phyloP scores from a whole-genome alignment of 148 eudicot species.

The Diospyros kaki region DNA sequence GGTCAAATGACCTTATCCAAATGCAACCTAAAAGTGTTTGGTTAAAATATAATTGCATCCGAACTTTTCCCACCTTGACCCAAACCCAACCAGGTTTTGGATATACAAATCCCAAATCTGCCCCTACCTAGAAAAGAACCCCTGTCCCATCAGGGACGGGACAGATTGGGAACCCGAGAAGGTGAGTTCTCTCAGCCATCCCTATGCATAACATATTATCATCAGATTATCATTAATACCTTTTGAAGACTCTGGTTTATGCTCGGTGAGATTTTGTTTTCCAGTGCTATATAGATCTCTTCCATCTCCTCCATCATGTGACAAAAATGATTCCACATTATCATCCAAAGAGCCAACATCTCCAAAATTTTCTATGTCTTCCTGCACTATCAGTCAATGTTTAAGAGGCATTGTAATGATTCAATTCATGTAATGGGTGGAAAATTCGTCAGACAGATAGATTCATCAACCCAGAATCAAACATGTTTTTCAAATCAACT shows the following conservation, averaged over 20 bases:
- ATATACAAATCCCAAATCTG: no score
- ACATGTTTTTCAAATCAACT: background rate
- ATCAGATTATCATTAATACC: constrained; percentile 27
- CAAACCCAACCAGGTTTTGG: no score
- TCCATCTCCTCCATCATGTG: constrained; percentile 74
- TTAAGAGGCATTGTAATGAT: constrained; percentile 2
- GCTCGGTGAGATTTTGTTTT: constrained; percentile 76
- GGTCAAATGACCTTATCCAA: no score
- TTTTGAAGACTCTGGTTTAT: constrained; percentile 76
- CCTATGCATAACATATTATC: constrained; percentile 5
- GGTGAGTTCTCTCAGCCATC: no score
- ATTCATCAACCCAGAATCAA: background rate
- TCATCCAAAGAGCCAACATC: constrained; percentile 84
- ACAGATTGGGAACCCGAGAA: no score
- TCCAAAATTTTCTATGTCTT: constrained; percentile 75
- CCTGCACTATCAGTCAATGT: constrained; percentile 37
- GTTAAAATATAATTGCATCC: no score
- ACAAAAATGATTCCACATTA: constrained; percentile 70
- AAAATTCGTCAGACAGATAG: background rate
- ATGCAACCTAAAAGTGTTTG: no score
- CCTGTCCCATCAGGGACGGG: no score
- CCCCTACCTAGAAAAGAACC: no score
- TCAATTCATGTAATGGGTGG: background rate
- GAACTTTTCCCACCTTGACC: no score
- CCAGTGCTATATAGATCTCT: constrained; percentile 55